Evolutionary conservation across 441 rosid species (phyloP).

Genomic region (Adansonia gregorii): DNA sequence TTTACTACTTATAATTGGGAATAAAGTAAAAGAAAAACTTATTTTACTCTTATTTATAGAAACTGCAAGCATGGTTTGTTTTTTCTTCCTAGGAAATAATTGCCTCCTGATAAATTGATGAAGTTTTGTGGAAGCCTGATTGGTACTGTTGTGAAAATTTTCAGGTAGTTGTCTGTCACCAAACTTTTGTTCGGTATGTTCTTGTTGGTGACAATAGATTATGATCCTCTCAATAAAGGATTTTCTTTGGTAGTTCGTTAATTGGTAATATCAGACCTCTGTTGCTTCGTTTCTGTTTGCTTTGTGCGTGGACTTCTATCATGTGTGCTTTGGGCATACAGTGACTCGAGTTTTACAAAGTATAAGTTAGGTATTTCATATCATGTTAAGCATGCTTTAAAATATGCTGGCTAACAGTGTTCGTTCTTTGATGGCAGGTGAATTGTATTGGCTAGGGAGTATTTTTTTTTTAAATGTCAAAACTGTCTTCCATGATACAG

Average conservation of each 20-base stretch:
- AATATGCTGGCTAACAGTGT: conserved; percentile 9
- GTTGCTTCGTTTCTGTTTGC: neutral
- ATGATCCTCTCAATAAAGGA: neutral
- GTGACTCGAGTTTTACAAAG: neutral
- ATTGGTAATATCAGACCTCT: neutral
- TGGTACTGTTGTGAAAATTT: neutral
- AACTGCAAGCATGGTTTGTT: neutral
- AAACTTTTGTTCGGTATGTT: neutral
- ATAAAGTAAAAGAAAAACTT: neutral
- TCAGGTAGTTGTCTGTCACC: neutral
- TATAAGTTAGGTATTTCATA: neutral
- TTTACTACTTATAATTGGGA: neutral
- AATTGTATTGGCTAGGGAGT: conserved; percentile 15
- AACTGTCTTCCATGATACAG: conserved; percentile 25
- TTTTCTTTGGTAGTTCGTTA: neutral
- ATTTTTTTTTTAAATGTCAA: conserved; percentile 17
- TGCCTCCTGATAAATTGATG: neutral
- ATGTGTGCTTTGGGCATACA: neutral
- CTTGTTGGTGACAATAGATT: neutral
- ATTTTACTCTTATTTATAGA: neutral
- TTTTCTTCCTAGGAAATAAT: neutral
- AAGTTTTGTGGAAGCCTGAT: neutral
- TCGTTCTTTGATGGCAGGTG: conserved; percentile 37
- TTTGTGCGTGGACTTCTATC: neutral
- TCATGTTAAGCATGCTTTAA: neutral